These are phyloP conservation scores for Lumnitzera racemosa DNA, from an alignment of 345 rosid genomes.

Conservation along the genomic window DNA sequence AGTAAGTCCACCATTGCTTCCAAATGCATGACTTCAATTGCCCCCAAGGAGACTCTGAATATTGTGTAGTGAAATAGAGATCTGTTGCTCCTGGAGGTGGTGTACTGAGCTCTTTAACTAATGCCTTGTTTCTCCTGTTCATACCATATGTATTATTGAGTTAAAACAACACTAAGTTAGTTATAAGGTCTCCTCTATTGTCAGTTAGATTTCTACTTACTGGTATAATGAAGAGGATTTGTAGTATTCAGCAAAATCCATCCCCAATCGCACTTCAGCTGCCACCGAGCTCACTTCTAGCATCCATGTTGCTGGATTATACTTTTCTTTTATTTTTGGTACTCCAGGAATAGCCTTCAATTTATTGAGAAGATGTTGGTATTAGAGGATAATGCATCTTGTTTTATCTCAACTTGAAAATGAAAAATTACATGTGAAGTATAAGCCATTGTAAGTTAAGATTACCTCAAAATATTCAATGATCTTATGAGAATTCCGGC, in stretches of 20 bases:
- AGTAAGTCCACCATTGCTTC: slow-evolving; percentile 55
- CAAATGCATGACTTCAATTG: slow-evolving; percentile 46
- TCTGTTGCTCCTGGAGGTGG: slow-evolving; percentile 35
- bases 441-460: not conserved
- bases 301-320: slow-evolving; percentile 61
- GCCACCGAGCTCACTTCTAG: slow-evolving; percentile 38
- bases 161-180: not conserved
- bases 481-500: slow-evolving; percentile 38
- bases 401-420: not conserved
- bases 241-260: slow-evolving; percentile 41
- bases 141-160: slow-evolving; percentile 1
- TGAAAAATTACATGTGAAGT: not conserved
- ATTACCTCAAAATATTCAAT: slow-evolving; percentile 45
- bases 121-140: slow-evolving; percentile 30
- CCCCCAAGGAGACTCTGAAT: slow-evolving; percentile 33
- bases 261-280: slow-evolving; percentile 30
- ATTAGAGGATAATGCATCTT: not conserved
- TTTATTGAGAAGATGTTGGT: not conserved
- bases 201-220: slow-evolving; percentile 18
- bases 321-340: slow-evolving; percentile 35
- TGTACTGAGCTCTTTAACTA: slow-evolving; percentile 34
- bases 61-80: slow-evolving; percentile 30
- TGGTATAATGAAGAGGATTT: slow-evolving; percentile 26
- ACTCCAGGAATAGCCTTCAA: slow-evolving; percentile 38
- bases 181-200: not conserved